phyloP scores from a whole-genome alignment of 768 basidiomycete species.

The Suillus brevipes region DNA sequence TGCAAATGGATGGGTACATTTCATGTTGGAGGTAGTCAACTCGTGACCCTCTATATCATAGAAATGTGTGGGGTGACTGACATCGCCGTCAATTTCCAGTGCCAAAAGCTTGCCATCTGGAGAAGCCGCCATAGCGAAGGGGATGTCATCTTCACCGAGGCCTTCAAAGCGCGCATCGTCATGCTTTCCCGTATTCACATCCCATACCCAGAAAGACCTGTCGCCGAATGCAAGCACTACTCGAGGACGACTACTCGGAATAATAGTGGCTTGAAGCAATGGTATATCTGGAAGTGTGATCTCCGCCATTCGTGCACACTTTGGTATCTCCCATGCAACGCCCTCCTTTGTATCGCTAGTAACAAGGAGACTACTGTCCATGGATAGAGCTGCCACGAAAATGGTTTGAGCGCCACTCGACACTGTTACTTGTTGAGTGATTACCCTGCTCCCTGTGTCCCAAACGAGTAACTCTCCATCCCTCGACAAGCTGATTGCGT shows the following conservation, averaged over 20 bases:
- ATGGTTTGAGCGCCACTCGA: not conserved
- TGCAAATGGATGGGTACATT: not conserved
- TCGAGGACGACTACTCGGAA: not conserved
- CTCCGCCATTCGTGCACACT: not conserved
- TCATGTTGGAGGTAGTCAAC: not conserved
- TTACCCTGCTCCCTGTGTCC: not conserved
- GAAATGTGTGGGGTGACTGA: not conserved
- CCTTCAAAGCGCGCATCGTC: not conserved
- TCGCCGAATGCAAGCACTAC: constrained; percentile 3
- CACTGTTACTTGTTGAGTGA: not conserved
- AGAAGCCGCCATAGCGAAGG: not conserved
- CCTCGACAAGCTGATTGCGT: not conserved
- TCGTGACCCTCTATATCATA: not conserved
- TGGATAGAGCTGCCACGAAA: not conserved
- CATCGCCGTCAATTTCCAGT: not conserved
- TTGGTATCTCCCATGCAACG: constrained; percentile 1
- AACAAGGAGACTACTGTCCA: not conserved
- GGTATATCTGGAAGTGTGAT: not conserved
- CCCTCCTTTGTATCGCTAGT: not conserved
- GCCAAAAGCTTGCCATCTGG: not conserved
- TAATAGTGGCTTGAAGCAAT: not conserved
- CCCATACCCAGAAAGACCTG: constrained; percentile 3
- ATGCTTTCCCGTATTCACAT: not conserved
- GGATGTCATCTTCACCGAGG: not conserved
- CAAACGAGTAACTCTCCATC: not conserved